phyloP scores from a whole-genome alignment of 1,139 yeast genomes.

The Pichia sp. region DNA sequence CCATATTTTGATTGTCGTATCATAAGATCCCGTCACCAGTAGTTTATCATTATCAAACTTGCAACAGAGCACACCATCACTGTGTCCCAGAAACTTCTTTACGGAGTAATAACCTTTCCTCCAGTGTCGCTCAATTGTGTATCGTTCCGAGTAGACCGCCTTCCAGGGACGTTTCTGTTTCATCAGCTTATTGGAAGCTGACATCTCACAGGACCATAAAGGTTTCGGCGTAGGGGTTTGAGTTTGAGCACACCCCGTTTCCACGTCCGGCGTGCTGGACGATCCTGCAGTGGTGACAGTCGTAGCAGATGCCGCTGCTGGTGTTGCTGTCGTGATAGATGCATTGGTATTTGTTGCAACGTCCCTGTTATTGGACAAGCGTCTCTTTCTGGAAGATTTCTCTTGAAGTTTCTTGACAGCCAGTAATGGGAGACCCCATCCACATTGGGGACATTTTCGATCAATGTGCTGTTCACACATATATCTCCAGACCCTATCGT shows the following conservation, averaged over 20 bases:
- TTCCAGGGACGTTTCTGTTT: constrained; percentile 82
- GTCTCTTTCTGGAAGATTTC: constrained; percentile 23
- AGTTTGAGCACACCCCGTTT: no score
- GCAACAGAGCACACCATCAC: constrained; percentile 79
- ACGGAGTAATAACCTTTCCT: constrained; percentile 67
- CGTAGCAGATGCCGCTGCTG: no score
- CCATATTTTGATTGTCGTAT: constrained; percentile 86
- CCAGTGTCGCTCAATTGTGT: constrained; percentile 90
- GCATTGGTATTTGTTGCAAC: not conserved
- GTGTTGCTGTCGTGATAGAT: no score
- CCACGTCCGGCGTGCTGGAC: no score
- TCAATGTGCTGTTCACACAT: constrained; percentile 99
- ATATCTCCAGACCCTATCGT: constrained; percentile 95
- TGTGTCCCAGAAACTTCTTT: constrained; percentile 72
- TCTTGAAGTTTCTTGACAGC: constrained; percentile 70
- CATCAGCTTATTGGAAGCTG: constrained; percentile 20
- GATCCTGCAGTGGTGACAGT: no score
- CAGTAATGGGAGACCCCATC: constrained; percentile 96
- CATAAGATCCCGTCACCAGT: constrained; percentile 87
- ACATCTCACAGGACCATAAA: constrained; percentile 22
- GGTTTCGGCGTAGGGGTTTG: constrained; percentile 17
- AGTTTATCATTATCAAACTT: constrained; percentile 72
- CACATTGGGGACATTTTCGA: constrained; percentile 94
- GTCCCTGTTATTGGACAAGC: not conserved
- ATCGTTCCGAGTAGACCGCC: constrained; percentile 86